These are phyloP conservation scores for Voacanga thouarsii DNA, from an alignment of 257 asterid genomes.

Conservation along the genomic window DNA sequence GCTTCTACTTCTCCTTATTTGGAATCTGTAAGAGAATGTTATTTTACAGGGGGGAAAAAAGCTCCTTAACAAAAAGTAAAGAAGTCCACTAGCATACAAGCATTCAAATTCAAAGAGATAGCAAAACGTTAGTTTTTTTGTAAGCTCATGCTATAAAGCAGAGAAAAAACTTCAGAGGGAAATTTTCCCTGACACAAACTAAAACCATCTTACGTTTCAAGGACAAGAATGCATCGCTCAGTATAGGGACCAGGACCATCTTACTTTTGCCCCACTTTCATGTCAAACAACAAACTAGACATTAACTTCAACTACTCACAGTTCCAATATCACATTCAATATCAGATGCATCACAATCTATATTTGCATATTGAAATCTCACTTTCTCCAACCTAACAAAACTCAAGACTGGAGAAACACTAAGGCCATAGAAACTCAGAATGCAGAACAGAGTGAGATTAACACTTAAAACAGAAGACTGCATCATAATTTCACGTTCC, in stretches of 20 bases:
- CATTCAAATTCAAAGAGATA: too few relatives aligned
- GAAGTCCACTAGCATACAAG: too few relatives aligned
- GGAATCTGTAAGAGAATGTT: too few relatives aligned
- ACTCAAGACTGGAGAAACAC: not conserved
- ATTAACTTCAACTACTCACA: not conserved
- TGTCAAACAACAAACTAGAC: not conserved
- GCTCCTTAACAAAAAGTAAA: too few relatives aligned
- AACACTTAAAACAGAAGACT: too few relatives aligned
- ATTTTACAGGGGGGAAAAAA: too few relatives aligned
- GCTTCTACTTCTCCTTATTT: too few relatives aligned
- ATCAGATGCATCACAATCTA: not conserved
- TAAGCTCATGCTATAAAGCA: too few relatives aligned
- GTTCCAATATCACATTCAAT: not conserved
- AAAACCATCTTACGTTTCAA: not conserved
- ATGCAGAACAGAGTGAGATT: not conserved
- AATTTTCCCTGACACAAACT: too few relatives aligned
- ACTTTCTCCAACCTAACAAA: not conserved
- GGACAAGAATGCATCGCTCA: not conserved
- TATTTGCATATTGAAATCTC: not conserved
- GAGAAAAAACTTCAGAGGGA: too few relatives aligned
- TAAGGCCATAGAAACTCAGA: not conserved
- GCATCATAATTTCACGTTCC: not conserved
- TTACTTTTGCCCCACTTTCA: not conserved
- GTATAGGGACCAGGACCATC: not conserved
- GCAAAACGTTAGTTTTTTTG: too few relatives aligned